phyloP scores from a whole-genome alignment of 2,329 filamentous ascomycete genomes.

The Coniella lustricola region DNA sequence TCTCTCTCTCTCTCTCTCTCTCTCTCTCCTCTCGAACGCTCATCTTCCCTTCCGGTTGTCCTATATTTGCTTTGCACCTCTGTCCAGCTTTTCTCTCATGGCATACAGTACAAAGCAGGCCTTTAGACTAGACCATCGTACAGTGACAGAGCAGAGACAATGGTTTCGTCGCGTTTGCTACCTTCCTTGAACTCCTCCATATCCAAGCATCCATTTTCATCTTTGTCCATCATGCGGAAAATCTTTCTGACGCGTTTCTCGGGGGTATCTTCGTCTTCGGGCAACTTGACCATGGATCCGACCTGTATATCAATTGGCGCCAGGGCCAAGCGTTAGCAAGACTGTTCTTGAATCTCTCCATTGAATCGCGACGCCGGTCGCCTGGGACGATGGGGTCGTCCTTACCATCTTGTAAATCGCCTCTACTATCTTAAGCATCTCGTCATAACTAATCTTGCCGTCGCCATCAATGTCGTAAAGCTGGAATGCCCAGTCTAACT shows the following conservation, averaged over 20 bases:
- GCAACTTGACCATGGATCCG: slow-evolving; percentile 97
- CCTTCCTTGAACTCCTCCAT: slow-evolving; percentile 99
- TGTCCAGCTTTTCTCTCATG: no score
- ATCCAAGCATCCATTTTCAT: slow-evolving; percentile 94
- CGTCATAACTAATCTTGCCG: slow-evolving; percentile 97
- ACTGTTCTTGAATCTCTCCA: neutral
- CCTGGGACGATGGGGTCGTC: neutral
- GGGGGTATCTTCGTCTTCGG: slow-evolving; percentile 96
- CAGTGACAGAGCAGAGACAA: slow-evolving; percentile 90
- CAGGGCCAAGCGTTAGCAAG: neutral
- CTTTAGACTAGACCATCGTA: slow-evolving; percentile 86
- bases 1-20: neutral
- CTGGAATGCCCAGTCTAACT: slow-evolving; percentile 98
- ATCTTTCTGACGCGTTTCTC: slow-evolving; percentile 98
- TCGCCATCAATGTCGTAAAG: slow-evolving; percentile 98
- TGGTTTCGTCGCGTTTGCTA: slow-evolving; percentile 97
- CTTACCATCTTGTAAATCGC: slow-evolving; percentile 99
- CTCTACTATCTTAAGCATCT: slow-evolving; percentile 98
- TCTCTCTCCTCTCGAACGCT: neutral
- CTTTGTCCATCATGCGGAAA: slow-evolving; percentile 99
- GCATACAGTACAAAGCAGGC: no score
- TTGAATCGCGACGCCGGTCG: neutral
- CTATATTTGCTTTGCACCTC: no score
- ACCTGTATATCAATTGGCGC: slow-evolving; percentile 50
- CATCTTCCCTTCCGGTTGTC: neutral